Conservation (phyloP, 1,284 basidiomycete genomes). For the Garcileccinum viscosum region DNA sequence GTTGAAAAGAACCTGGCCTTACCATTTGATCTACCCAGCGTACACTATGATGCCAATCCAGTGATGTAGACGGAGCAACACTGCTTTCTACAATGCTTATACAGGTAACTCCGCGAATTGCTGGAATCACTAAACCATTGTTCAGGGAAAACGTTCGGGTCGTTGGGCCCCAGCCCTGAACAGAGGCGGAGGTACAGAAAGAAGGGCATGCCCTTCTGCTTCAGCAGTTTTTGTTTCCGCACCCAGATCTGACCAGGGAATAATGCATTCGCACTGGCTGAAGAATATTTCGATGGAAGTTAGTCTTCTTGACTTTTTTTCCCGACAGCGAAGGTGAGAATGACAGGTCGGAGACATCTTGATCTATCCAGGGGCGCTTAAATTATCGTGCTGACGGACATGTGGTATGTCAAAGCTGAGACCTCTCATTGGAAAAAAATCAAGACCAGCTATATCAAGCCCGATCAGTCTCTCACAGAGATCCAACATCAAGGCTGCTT, state of each 20-base stretch:
- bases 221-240: conserved; percentile 29
- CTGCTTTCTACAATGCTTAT: conserved; percentile 52
- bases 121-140: conserved; percentile 51
- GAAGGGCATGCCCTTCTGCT: conserved; percentile 24
- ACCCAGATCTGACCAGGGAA: conserved; percentile 33
- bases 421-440: conserved; percentile 20
- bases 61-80: conserved; percentile 60
- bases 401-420: conserved; percentile 48
- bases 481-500: conserved; percentile 55
- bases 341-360: conserved; percentile 63
- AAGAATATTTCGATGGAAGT: conserved; percentile 41
- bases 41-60: conserved; percentile 32
- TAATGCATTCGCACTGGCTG: conserved; percentile 33
- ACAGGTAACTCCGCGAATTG: conserved; percentile 65
- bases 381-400: conserved; percentile 39
- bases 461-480: conserved; percentile 18
- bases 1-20: conserved; percentile 1
- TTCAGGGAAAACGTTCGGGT: conserved; percentile 61
- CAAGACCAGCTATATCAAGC: conserved; percentile 43
- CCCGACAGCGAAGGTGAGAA: conserved; percentile 4
- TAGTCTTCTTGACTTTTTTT: conserved; percentile 31
- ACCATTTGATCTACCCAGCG: neutral
- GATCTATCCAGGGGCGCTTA: conserved; percentile 45
- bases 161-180: conserved; percentile 49
- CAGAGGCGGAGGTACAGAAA: conserved; percentile 21